A percentile compares a stretch with the other conserved stretches of the same genome.
These are phyloP conservation scores for Geopyxis carbonaria DNA, from an alignment of 495 filamentous ascomycete genomes.

Conservation along the genomic window DNA sequence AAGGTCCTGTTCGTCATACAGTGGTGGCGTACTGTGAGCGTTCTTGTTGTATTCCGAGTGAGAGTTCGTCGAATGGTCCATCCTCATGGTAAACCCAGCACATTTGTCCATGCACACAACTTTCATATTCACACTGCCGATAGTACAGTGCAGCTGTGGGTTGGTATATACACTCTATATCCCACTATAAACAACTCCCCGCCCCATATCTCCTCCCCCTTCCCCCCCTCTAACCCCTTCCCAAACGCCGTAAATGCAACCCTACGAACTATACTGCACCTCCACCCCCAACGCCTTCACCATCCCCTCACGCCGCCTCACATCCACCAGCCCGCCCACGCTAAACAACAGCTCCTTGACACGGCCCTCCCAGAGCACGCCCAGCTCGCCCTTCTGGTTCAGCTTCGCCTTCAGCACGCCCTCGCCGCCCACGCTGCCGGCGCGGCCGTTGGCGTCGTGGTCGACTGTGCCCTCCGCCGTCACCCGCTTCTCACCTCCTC, in stretches of 20 bases:
- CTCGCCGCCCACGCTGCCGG: conserved; percentile 25
- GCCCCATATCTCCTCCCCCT: no score
- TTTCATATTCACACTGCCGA: no score
- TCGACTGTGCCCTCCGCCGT: conserved; percentile 17
- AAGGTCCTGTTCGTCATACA: no score
- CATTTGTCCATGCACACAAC: no score
- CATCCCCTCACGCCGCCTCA: conserved; percentile 50
- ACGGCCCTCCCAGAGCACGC: conserved; percentile 83
- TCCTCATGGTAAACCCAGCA: no score
- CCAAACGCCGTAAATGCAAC: conserved; percentile 2
- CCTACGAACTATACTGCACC: conserved; percentile 79
- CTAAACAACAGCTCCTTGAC: conserved; percentile 87
- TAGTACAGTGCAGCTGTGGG: no score
- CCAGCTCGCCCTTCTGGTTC: conserved; percentile 68
- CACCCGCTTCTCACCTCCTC: conserved; percentile 25
- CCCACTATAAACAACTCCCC: no score
- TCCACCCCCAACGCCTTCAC: conserved; percentile 69
- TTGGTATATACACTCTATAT: no score
- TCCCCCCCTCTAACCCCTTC: no score
- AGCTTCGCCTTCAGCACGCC: conserved; percentile 83
- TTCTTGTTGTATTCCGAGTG: no score
- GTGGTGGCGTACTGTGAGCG: no score
- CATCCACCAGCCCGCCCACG: conserved; percentile 61
- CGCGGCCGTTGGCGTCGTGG: conserved; percentile 9
- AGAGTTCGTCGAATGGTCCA: no score